phyloP scores from a whole-genome alignment of 768 basidiomycete species.

The Russula earlei region DNA sequence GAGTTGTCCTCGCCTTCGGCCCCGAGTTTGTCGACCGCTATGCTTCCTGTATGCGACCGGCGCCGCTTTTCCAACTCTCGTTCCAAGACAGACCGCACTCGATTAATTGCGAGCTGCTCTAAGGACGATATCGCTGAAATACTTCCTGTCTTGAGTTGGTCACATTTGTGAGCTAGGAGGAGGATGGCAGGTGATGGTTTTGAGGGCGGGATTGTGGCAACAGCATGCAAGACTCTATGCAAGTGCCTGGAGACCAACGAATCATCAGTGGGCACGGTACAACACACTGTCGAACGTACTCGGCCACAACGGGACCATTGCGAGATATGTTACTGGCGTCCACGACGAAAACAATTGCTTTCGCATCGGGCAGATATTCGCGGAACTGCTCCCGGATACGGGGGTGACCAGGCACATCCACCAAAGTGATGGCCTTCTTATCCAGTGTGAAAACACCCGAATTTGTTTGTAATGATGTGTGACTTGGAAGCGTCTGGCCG shows the following conservation, averaged over 20 bases:
- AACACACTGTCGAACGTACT: slow-evolving; percentile 41
- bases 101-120: slow-evolving; percentile 49
- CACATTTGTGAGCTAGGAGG: slow-evolving; percentile 70
- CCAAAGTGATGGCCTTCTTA: slow-evolving; percentile 40
- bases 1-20: slow-evolving; percentile 44
- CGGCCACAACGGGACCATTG: slow-evolving; percentile 65
- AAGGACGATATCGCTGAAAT: slow-evolving; percentile 29
- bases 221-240: slow-evolving; percentile 57
- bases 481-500: slow-evolving; percentile 52
- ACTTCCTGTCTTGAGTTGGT: slow-evolving; percentile 48
- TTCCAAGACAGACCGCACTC: slow-evolving; percentile 71
- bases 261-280: background rate
- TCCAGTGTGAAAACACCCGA: slow-evolving; percentile 38
- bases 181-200: slow-evolving; percentile 48
- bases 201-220: slow-evolving; percentile 67
- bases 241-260: slow-evolving; percentile 45
- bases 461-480: slow-evolving; percentile 73
- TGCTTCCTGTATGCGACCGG: slow-evolving; percentile 49
- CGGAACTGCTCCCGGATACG: slow-evolving; percentile 65
- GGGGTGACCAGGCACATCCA: slow-evolving; percentile 83
- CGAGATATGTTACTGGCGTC: slow-evolving; percentile 72
- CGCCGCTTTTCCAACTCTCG: slow-evolving; percentile 77
- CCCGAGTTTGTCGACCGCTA: slow-evolving; percentile 67
- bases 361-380: slow-evolving; percentile 53
- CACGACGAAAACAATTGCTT: slow-evolving; percentile 66